Evolutionary conservation across 2,329 filamentous ascomycete genomes (phyloP), one percentile per base, ranked within the genome.

Genomic region (Beauveria brongniartii): DNA sequence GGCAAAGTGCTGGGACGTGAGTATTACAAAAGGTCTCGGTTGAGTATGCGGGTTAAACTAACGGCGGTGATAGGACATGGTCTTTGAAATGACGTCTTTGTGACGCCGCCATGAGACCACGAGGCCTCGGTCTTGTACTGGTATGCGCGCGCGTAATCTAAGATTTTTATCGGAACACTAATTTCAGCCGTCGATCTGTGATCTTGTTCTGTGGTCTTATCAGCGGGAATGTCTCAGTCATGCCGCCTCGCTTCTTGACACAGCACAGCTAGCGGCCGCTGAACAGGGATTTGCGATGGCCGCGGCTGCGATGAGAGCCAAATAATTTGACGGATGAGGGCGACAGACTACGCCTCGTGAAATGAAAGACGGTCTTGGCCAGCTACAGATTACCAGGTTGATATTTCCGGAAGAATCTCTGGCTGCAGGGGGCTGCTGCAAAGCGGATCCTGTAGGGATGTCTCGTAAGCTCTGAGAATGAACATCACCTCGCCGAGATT

Each of bases 1-100:
- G 86, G 84, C n/a, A 85, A 86, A 72, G 80, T 82, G n/a, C 80
- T 89, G 62, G 86, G 87, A 61, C 82, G 86, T 88, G 78, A 75
- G 82, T 84, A 14, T 12, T n/a, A 7, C 5, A n/a, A 22, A 14
- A 14, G 2, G n/a, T 3, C 16, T 40, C 28, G 28, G 3, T 9
- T 18, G 28, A 8, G n/a, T 37, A 37, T 5, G 34, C 12, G 12
- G 34, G 34, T 5, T 37, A 14, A 37, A 37, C 14, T 55, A 51
- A 61, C 24, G 9, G 2, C 16, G 14, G 5, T 20, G 4, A 7
- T 51, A 47, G 53, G 59, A 9, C 59, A 57, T 20, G 59, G 54
- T 16, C 34, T 57, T 41, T 61, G 47, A 57, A 2, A 2, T 44
- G 18, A 16, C 5, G 10, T 44, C 1, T 14, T 24, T 18, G 34